These are phyloP conservation scores for Daedaleopsis sinensis DNA, from an alignment of 768 basidiomycete species.

Conservation along the genomic window DNA sequence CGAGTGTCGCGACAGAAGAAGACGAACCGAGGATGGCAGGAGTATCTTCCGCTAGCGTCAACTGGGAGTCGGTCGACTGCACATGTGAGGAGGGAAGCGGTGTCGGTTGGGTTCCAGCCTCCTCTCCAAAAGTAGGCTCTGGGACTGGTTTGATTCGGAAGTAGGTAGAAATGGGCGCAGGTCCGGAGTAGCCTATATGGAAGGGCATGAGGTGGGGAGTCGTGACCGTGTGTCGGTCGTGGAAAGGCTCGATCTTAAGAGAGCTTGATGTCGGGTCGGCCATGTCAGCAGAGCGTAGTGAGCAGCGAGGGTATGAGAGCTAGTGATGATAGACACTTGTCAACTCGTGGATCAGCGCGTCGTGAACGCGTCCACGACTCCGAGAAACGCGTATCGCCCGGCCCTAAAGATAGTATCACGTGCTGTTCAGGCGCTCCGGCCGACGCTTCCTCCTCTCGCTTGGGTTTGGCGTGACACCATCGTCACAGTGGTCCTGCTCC, in stretches of 20 bases:
- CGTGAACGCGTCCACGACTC: background rate
- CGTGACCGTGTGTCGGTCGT: background rate
- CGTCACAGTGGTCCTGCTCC: too few relatives aligned
- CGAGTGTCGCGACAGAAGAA: background rate
- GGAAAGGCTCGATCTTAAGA: background rate
- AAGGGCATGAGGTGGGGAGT: slow-evolving; percentile 84
- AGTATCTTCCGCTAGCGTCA: slow-evolving; percentile 7
- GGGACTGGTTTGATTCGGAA: slow-evolving; percentile 55
- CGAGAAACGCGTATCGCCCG: slow-evolving; percentile 3
- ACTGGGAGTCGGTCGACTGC: slow-evolving; percentile 16
- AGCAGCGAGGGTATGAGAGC: background rate
- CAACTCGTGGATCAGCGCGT: too few relatives aligned
- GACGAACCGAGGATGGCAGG: background rate
- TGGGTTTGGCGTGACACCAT: too few relatives aligned
- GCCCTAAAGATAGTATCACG: slow-evolving; percentile 3
- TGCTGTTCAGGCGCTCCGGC: too few relatives aligned
- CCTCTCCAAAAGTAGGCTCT: slow-evolving; percentile 21
- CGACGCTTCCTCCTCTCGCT: too few relatives aligned
- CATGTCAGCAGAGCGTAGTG: background rate
- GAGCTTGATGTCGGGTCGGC: background rate
- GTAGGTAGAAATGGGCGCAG: slow-evolving; percentile 75
- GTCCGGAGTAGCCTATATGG: slow-evolving; percentile 69
- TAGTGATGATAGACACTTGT: background rate
- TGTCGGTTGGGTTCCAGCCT: slow-evolving; percentile 13
- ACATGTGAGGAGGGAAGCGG: slow-evolving; percentile 3